Evolutionary conservation across 768 basidiomycete genomes (phyloP).

Genomic region (Wakefieldia striispora): DNA sequence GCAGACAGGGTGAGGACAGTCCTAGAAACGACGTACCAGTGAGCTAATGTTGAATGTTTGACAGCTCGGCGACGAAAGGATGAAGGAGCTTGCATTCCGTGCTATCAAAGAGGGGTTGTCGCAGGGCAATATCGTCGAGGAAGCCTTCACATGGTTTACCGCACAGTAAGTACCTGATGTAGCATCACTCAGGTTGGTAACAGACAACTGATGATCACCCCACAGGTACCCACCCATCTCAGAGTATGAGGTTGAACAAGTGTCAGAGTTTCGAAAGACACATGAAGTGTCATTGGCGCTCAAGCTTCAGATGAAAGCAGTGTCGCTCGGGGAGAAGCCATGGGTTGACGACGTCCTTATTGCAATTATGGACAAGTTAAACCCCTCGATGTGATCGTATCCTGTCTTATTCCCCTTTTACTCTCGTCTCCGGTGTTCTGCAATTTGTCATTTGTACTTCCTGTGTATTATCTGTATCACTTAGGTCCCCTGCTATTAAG

Average conservation of each 20-base stretch:
- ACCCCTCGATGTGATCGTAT: neutral
- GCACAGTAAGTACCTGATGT: conserved; percentile 19
- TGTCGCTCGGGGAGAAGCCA: conserved; percentile 26
- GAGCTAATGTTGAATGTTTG: neutral
- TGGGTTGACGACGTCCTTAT: conserved; percentile 22
- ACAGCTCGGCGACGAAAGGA: conserved; percentile 25
- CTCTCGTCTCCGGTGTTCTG: neutral
- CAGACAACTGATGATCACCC: neutral
- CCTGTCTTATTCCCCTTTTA: neutral
- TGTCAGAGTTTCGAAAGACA: conserved; percentile 20
- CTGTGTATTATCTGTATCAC: conserved; percentile 4
- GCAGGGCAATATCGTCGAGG: conserved; percentile 25
- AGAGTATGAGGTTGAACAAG: conserved; percentile 17
- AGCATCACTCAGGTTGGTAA: neutral
- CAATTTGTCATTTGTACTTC: neutral
- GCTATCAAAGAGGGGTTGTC: conserved; percentile 25
- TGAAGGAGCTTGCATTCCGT: conserved; percentile 25
- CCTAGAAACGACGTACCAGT: neutral
- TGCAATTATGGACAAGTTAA: conserved; percentile 25
- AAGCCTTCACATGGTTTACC: conserved; percentile 32
- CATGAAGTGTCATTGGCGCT: conserved; percentile 21
- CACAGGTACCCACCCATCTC: conserved; percentile 15
- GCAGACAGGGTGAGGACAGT: conserved; percentile 23
- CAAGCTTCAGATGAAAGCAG: conserved; percentile 21
- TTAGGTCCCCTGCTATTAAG: conserved; percentile 10